A percentile compares a stretch with the other conserved stretches of the same genome.
Evolutionary conservation across 495 filamentous ascomycete species (phyloP).

Genomic region (Daldinia childiae): DNA sequence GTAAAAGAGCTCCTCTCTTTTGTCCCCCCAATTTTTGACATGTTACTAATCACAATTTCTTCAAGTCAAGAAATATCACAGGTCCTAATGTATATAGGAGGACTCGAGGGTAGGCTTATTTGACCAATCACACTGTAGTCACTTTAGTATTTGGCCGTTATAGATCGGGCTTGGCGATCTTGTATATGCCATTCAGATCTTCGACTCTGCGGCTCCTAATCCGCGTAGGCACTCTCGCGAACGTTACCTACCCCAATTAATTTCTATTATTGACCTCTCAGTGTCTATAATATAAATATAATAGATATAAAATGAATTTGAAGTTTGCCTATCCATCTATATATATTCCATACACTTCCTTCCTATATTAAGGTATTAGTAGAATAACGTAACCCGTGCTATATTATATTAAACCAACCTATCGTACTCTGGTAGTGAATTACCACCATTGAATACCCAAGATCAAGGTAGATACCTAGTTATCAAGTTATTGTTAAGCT

Average conservation of each 20-base stretch:
- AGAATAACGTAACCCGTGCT: no score
- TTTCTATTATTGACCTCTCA: background rate
- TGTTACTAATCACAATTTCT: slow-evolving; percentile 8
- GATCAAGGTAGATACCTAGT: no score
- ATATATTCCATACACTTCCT: background rate
- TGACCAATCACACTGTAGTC: background rate
- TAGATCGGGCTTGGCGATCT: slow-evolving; percentile 20
- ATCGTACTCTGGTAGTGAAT: no score
- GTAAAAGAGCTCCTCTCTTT: background rate
- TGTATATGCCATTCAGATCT: background rate
- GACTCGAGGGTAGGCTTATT: background rate
- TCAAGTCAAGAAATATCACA: background rate
- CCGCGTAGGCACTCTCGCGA: background rate
- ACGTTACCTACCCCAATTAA: background rate
- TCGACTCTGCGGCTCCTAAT: slow-evolving; percentile 1
- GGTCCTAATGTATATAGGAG: background rate
- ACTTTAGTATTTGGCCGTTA: background rate
- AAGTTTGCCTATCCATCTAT: background rate
- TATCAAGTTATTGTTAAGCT: no score
- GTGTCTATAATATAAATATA: background rate
- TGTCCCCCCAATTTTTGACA: background rate
- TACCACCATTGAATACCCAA: no score
- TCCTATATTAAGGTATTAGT: no score
- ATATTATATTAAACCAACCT: no score
- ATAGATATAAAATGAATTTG: background rate